Evolutionary conservation across 306 rosid species (phyloP).

Genomic region (Quercus robur): DNA sequence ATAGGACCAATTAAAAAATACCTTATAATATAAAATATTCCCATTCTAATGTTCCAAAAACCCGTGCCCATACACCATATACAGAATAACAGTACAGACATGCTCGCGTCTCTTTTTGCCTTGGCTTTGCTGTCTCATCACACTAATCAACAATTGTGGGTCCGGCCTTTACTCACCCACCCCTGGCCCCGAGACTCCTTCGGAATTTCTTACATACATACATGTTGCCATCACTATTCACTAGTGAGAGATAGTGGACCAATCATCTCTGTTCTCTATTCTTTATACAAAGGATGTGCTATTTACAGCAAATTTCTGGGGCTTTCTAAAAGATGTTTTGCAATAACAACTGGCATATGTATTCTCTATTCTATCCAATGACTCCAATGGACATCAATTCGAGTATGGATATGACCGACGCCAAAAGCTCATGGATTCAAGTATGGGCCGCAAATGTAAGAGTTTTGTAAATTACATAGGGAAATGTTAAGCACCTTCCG

Average conservation of each 20-base stretch:
- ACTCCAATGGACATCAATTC: too few species aligned
- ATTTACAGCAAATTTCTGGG: too few species aligned
- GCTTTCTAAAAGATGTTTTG: too few species aligned
- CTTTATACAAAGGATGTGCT: too few species aligned
- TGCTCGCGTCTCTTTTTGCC: not conserved
- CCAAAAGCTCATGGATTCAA: too few species aligned
- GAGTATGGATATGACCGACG: too few species aligned
- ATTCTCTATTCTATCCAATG: too few species aligned
- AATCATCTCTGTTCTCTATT: not conserved
- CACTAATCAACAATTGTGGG: not conserved
- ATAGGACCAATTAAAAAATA: not conserved
- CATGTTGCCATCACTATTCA: not conserved
- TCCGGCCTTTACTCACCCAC: not conserved
- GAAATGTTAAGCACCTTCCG: too few species aligned
- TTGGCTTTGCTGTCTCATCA: not conserved
- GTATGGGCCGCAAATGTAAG: too few species aligned
- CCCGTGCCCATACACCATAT: slow-evolving; percentile 13
- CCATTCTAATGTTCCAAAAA: not conserved
- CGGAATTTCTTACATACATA: not conserved
- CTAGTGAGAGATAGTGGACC: not conserved
- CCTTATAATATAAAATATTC: not conserved
- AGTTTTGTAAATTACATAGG: too few species aligned
- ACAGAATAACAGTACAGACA: not conserved
- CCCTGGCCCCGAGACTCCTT: not conserved
- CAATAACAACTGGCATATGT: too few species aligned